Conservation (phyloP, 345 rosid species). For the Isatis tinctoria region DNA sequence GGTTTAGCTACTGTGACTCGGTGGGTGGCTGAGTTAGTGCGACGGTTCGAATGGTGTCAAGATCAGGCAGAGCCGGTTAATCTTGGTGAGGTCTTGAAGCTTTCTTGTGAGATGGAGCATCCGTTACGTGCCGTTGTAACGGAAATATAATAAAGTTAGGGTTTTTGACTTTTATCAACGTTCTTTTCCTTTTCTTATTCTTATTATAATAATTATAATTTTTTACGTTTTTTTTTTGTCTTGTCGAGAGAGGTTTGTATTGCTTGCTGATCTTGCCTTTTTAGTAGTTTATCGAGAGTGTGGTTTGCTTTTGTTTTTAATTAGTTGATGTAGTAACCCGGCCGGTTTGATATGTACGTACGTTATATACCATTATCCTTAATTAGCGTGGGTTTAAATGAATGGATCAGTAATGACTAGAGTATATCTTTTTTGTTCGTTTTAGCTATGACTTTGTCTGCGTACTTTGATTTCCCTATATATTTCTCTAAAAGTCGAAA, state of each 20-base stretch:
- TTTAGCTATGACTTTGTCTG: background rate
- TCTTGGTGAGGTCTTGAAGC: slow-evolving; percentile 65
- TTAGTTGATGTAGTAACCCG: background rate
- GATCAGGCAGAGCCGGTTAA: slow-evolving; percentile 43
- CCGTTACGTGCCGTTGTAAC: slow-evolving; percentile 55
- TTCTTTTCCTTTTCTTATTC: background rate
- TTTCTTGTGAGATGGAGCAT: slow-evolving; percentile 87
- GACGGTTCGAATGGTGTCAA: slow-evolving; percentile 52
- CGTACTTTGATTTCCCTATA: background rate
- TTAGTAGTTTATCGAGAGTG: background rate
- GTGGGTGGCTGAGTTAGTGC: slow-evolving; percentile 78
- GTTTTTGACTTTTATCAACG: slow-evolving; percentile 13
- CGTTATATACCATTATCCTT: background rate
- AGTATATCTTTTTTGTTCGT: background rate
- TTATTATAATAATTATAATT: background rate
- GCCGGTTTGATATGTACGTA: slow-evolving; percentile 1
- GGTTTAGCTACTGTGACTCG: slow-evolving; percentile 61
- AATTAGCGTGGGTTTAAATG: background rate
- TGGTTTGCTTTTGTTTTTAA: background rate
- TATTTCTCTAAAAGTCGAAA: background rate
- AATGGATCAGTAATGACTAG: background rate
- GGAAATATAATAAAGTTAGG: slow-evolving; percentile 23
- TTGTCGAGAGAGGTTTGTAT: slow-evolving; percentile 6
- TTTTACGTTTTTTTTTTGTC: background rate
- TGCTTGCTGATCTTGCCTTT: slow-evolving; percentile 1